Conservation (phyloP, 257 asterid species). For the Solanum pinnatisectum region DNA sequence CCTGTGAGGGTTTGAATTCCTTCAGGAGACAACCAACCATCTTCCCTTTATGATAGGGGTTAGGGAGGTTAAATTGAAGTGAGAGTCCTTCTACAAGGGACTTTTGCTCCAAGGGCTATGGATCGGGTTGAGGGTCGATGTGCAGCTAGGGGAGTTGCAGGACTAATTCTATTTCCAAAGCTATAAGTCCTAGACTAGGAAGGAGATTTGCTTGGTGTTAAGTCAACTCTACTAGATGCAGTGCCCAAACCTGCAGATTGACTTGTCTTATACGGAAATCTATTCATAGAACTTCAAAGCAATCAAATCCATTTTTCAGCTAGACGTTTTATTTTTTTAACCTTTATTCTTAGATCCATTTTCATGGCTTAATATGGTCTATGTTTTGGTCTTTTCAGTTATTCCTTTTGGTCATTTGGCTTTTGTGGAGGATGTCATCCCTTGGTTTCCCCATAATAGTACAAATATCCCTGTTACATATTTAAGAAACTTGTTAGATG, state of each 20-base stretch:
- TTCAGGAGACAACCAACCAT: background rate
- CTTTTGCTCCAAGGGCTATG: background rate
- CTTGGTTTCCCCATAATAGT: background rate
- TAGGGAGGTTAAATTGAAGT: background rate
- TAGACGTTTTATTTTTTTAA: background rate
- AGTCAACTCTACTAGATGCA: background rate
- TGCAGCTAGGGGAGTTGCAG: background rate
- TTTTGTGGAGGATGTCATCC: background rate
- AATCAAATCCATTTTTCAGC: background rate
- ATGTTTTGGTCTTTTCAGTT: background rate
- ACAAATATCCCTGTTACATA: background rate
- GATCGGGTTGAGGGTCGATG: background rate
- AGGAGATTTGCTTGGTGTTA: background rate
- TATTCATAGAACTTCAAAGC: background rate
- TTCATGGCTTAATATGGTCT: background rate
- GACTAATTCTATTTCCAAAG: background rate
- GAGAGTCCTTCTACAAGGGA: background rate
- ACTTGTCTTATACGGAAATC: background rate
- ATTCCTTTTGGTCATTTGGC: background rate
- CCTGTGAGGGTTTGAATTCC: background rate
- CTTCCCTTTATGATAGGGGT: background rate
- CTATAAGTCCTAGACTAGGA: background rate
- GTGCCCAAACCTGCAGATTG: background rate
- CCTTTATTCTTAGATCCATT: background rate
- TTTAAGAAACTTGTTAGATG: background rate